These are phyloP conservation scores for Pichia ethanolica DNA, from an alignment of 805 yeast genomes.

Conservation along the genomic window DNA sequence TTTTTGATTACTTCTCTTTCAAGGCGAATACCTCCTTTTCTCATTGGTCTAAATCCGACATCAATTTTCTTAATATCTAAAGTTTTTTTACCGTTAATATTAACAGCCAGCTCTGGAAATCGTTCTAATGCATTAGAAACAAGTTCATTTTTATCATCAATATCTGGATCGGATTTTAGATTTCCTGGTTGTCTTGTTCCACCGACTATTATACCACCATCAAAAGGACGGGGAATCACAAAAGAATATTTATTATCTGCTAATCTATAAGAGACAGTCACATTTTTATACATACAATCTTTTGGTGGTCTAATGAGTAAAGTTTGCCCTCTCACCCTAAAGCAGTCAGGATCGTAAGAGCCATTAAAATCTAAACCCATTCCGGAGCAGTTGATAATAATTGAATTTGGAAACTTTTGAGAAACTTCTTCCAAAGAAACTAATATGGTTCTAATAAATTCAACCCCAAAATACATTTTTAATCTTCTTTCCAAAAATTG, in stretches of 20 bases:
- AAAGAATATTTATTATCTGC: constrained; percentile 36
- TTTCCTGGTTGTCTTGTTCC: constrained; percentile 59
- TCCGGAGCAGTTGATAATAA: constrained; percentile 53
- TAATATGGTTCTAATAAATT: constrained; percentile 28
- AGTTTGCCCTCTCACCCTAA: constrained; percentile 64
- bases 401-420: constrained; percentile 21
- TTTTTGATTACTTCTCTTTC: constrained; percentile 18
- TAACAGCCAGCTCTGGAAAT: constrained; percentile 47
- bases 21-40: constrained; percentile 35
- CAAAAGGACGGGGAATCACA: constrained; percentile 54
- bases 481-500: constrained; percentile 17
- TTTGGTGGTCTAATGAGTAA: constrained; percentile 44
- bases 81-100: constrained; percentile 22
- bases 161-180: constrained; percentile 27
- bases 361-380: constrained; percentile 53
- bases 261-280: constrained; percentile 40
- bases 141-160: constrained; percentile 41
- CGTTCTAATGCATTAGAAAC: constrained; percentile 35
- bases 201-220: constrained; percentile 61
- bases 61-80: constrained; percentile 36
- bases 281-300: constrained; percentile 22
- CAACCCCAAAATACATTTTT: constrained; percentile 18
- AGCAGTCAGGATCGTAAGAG: constrained; percentile 42
- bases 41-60: constrained; percentile 46
- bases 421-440: constrained; percentile 37